Evolutionary conservation across 495 filamentous ascomycete genomes (phyloP), one percentile per base, ranked within the genome.

Genomic region (Penicillium verhagenii): DNA sequence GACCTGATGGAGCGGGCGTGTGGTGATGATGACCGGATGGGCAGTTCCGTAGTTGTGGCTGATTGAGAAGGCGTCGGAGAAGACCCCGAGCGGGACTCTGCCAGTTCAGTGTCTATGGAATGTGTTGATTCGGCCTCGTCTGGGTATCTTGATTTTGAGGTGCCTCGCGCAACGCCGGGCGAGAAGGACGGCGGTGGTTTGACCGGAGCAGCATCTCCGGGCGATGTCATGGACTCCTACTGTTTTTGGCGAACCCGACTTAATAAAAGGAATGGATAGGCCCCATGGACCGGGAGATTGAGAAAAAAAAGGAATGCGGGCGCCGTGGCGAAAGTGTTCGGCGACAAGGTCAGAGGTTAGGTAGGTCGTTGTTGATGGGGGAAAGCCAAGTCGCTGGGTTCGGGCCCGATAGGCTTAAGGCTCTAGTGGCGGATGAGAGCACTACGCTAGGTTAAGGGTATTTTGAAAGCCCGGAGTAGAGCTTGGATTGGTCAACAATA

Each of bases 161-260:
- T 65, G 58, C 69, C 70, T 66, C 80, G 76, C 49, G 79, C 72
- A 59, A 76, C 64, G 60, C 77, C 75, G 61, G 74, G 72, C 52
- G 82, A 77, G 61, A 79, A 78, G 60, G 81, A 80, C 69, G 80
- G 79, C 67, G 79, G 76, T 70, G 82, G 79, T 72, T 82, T 80
- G 68, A 82, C 73, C 66, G 83, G 79, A 64, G 80, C 67, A 71
- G 71, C 81, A 86, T 85, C 76, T 75, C 75, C 77, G 60, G 76
- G 73, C 72, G 82, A 78, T 77, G 78, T 83, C 82, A 86, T 84
- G 79, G 76, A 80, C 73, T 69, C 63, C 73, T 59, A 63, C 38
- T 72, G 56, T 55, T 53, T 60, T 64, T 25, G 49, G 60, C 40
- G 47, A 54, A 43, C 50, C 60, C 37, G 21, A 49, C 39, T 53